A percentile compares a stretch with the other conserved stretches of the same genome.
Evolutionary conservation across 805 yeast species (phyloP).

Genomic region (Saturnispora quitensis): DNA sequence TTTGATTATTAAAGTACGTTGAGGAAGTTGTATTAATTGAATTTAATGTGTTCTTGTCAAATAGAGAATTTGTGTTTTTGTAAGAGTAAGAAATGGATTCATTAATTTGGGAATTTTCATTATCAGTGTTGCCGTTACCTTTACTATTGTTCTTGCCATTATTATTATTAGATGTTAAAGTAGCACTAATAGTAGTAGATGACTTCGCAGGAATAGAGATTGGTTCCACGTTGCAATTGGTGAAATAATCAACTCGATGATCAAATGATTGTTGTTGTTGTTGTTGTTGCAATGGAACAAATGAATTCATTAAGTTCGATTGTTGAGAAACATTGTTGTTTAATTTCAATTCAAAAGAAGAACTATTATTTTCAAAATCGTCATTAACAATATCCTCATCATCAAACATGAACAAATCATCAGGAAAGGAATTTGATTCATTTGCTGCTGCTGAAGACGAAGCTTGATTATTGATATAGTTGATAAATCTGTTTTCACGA

Average conservation of each 20-base stretch:
- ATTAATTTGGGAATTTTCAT: not conserved
- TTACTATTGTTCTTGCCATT: not conserved
- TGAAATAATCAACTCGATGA: not conserved
- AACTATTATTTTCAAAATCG: not conserved
- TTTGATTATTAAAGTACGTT: not conserved
- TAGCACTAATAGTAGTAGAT: not conserved
- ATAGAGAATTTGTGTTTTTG: conserved; percentile 12
- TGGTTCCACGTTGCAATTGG: conserved; percentile 11
- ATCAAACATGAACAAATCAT: conserved; percentile 14
- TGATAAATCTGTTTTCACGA: conserved; percentile 10
- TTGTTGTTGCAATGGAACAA: not conserved
- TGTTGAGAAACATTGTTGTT: not conserved
- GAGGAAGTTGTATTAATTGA: conserved; percentile 1
- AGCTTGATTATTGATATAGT: conserved; percentile 10
- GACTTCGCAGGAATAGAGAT: conserved; percentile 10
- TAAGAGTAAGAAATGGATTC: not conserved
- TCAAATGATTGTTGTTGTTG: not conserved
- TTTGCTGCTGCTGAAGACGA: conserved; percentile 4
- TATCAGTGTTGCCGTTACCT: not conserved
- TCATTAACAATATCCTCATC: not conserved
- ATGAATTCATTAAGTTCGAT: not conserved
- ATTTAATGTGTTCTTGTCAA: conserved; percentile 9
- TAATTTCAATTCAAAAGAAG: not conserved
- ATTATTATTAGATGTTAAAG: not conserved
- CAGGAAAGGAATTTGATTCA: not conserved